These are phyloP conservation scores for Basidiobolus meristosporus DNA, from an alignment of 371 early-diverging fungal genomes.

Conservation along the genomic window DNA sequence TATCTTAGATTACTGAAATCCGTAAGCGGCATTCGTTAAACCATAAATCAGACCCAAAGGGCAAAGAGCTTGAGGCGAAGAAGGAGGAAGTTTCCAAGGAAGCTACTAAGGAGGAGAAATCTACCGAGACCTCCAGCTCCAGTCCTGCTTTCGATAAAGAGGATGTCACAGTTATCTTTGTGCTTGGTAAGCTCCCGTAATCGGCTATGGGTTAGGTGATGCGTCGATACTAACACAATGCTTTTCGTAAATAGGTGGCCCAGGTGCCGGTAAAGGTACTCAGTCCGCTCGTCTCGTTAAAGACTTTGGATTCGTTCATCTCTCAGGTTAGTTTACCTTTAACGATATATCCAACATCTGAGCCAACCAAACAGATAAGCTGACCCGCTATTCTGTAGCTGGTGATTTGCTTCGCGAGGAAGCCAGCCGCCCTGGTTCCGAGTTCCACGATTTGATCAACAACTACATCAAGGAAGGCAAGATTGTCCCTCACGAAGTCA, in stretches of 20 bases:
- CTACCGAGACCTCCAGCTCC: conserved; percentile 2
- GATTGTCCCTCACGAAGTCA: conserved; percentile 91
- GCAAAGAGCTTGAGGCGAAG: background rate
- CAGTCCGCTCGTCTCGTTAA: conserved; percentile 71
- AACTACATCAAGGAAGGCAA: conserved; percentile 78
- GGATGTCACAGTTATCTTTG: conserved; percentile 46
- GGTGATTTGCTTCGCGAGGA: conserved; percentile 92
- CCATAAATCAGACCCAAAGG: background rate
- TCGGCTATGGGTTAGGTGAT: background rate
- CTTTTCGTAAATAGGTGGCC: conserved; percentile 30
- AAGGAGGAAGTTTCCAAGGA: background rate
- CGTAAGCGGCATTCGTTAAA: background rate
- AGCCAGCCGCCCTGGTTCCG: conserved; percentile 60
- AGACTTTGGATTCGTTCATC: conserved; percentile 84
- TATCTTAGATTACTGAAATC: background rate
- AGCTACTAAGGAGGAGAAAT: conserved; percentile 3
- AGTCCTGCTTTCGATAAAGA: conserved; percentile 14
- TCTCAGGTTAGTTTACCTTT: conserved; percentile 42
- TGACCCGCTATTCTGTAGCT: conserved; percentile 21
- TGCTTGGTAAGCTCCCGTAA: conserved; percentile 29
- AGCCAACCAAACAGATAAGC: background rate
- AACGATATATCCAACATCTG: background rate
- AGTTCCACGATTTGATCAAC: conserved; percentile 77
- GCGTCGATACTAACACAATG: background rate
- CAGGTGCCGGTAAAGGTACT: conserved; percentile 88